Conservation (phyloP, 441 rosid genomes). For the Iberis amara region DNA sequence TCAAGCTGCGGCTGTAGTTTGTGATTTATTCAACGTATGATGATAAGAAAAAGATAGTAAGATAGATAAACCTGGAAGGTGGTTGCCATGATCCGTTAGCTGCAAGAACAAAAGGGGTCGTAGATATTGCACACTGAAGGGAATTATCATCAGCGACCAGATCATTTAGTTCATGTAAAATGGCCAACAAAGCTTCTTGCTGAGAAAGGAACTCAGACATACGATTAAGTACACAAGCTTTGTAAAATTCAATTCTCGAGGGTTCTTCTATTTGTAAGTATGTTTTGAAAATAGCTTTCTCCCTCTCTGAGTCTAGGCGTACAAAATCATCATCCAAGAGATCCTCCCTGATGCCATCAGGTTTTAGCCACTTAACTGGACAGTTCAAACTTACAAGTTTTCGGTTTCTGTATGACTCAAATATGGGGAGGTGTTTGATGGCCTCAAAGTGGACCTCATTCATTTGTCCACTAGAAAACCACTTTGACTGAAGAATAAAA, state of each 20-base stretch:
- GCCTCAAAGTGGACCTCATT: constrained; percentile 54
- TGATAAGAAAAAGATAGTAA: constrained; percentile 12
- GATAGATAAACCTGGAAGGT: constrained; percentile 67
- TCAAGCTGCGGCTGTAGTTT: constrained; percentile 14
- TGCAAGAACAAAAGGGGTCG: constrained; percentile 74
- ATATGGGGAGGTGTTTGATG: constrained; percentile 81
- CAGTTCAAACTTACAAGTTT: constrained; percentile 62
- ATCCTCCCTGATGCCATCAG: constrained; percentile 70
- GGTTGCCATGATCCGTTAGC: constrained; percentile 91
- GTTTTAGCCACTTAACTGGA: constrained; percentile 84
- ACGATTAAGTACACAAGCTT: constrained; percentile 69
- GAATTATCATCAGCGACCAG: constrained; percentile 61
- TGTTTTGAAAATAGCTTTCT: constrained; percentile 58
- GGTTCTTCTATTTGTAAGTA: constrained; percentile 72
- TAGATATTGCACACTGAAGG: constrained; percentile 54
- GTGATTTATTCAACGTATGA: constrained; percentile 17
- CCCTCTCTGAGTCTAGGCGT: constrained; percentile 88
- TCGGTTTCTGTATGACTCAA: constrained; percentile 79
- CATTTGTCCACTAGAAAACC: constrained; percentile 82
- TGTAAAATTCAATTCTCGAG: constrained; percentile 74
- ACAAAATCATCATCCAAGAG: constrained; percentile 84
- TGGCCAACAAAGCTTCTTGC: constrained; percentile 60
- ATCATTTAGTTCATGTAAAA: constrained; percentile 75
- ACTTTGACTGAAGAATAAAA: constrained; percentile 94
- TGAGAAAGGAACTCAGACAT: constrained; percentile 79